These are phyloP conservation scores for Metschnikowia similis DNA, from an alignment of 805 yeast species.

Conservation along the genomic window DNA sequence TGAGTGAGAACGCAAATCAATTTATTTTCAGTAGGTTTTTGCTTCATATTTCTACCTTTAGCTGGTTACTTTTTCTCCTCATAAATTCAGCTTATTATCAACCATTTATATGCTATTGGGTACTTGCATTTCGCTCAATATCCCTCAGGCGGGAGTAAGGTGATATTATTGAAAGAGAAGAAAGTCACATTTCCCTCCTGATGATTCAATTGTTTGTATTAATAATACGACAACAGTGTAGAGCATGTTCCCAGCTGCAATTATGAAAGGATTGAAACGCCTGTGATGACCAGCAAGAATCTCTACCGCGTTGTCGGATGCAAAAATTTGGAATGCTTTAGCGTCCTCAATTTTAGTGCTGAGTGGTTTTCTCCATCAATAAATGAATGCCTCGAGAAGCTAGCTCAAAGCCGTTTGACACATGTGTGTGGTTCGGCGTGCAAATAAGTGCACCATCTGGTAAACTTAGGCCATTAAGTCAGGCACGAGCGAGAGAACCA, in stretches of 20 bases:
- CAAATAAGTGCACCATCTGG: constrained; percentile 39
- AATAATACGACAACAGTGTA: constrained; percentile 25
- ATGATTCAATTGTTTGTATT: too few relatives aligned
- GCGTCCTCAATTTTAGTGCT: constrained; percentile 29
- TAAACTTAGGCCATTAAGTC: constrained; percentile 12
- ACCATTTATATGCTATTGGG: too few relatives aligned
- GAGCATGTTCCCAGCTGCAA: constrained; percentile 28
- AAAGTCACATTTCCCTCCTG: too few relatives aligned
- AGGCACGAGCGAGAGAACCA: too few relatives aligned
- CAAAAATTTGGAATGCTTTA: constrained; percentile 23
- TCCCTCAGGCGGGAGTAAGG: too few relatives aligned
- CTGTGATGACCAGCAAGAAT: constrained; percentile 39
- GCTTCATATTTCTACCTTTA: too few relatives aligned
- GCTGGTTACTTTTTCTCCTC: too few relatives aligned
- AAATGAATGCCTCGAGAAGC: constrained; percentile 32
- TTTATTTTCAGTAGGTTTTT: too few relatives aligned
- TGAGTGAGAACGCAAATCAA: too few relatives aligned
- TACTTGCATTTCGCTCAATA: too few relatives aligned
- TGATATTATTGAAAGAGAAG: too few relatives aligned
- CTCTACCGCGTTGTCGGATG: constrained; percentile 21
- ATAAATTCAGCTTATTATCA: too few relatives aligned
- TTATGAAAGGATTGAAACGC: constrained; percentile 37
- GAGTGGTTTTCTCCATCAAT: constrained; percentile 36
- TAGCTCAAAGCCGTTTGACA: constrained; percentile 25
- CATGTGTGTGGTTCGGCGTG: constrained; percentile 40